Base-by-base conservation (phyloP, 495 filamentous ascomycete genomes). In the Sordaria brevicollis region DNA sequence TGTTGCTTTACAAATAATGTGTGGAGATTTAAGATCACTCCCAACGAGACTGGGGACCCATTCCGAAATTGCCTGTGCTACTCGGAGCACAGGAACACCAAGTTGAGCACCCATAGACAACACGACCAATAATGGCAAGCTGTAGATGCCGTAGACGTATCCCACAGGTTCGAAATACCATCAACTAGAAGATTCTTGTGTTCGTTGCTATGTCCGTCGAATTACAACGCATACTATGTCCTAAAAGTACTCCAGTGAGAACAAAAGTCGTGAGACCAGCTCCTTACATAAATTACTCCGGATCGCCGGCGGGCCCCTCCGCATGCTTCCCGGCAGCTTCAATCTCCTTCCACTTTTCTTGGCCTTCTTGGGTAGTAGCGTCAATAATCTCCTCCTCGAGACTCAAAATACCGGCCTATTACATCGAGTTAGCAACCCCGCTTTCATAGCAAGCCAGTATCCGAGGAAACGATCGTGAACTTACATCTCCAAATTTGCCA, bases 321-420 rank as follows among this genome's bases (percentile, higher is more conserved):
- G 74, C 74, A 67, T 79, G 75, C 69, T 74, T 65, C 37, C 73
- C 73, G 67, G 78, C 71, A 57, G 89, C 84, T 79, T 97, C 92
- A 65, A 98, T 84, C 79, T 92, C 86, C 80, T 90, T 89, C 57
- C 96, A 81, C 78, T 89, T 86, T 79, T 89, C 86, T 80, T 88
- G 84, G 9, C 95, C 95, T 76, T 97, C 93, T 71, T 94, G 92
- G 0, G 95, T 99, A 29, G 94, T 98, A 7, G 92, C 92, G 82
- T 99, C 95, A 74, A 99, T 94, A 67, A 99, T 92, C 37, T 94
- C 89, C 73, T 94, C 87, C 77, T 98, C 94, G 62, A 99, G 78
- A 77, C 92, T 96, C 73, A 99, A 82, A 87, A 98, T 95, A 19
- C 91, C 93, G 6, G 93, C 91, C 83, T 89, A 35, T 15, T 2